Evolutionary conservation across 352 stramenopile species (phyloP), one percentile per base, ranked within the genome.

Genomic region (Globisporangium carolinianum): DNA sequence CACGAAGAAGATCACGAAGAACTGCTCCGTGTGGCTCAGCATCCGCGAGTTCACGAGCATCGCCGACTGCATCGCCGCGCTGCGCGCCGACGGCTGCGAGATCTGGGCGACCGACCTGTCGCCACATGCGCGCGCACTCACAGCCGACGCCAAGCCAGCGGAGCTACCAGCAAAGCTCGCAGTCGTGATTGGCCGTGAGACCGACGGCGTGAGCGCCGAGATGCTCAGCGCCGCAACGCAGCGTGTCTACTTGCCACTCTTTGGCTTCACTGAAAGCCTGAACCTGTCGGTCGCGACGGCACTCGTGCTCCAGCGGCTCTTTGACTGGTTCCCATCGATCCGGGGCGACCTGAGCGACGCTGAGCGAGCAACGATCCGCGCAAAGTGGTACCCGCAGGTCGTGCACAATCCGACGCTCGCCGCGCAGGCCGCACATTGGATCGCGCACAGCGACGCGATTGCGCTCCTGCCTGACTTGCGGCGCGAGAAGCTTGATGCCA

Each of bases 231-330:
- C 78, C 7, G 87, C 89, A 6, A 85, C 97, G 65, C 68, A 85
- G 64, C 84, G 91, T 24, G 86, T 98, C 4, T 98, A 97, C 67
- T 80, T 98, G 53, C 94, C 94, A 24, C 79, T 97, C 47, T 81
- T 91, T 53, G 94, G 94, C 42, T 98, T 97, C 79, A 94, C 89
- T 9, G 94, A 98, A 73, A 97, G 85, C 43, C 72, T 98, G 32
- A 98, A 98, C 69, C 62, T 98, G 47, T 94, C 75, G 56, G 94
- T 98, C 6, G 91, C 94, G 6, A 96, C 91, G 37, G 94, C 91
- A 49, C 71, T 98, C 55, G 87, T 97, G 60, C 71, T 97, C 3
- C 86, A 97, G 75, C 75, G 89, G 52, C 58, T 98, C 17, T 62
- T 91, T 32, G 77, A 89, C 47, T 89, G 78, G 80, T 91, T 88